Conservation (phyloP, 2,329 filamentous ascomycete genomes). For the Beauveria scarabaeidicola region DNA sequence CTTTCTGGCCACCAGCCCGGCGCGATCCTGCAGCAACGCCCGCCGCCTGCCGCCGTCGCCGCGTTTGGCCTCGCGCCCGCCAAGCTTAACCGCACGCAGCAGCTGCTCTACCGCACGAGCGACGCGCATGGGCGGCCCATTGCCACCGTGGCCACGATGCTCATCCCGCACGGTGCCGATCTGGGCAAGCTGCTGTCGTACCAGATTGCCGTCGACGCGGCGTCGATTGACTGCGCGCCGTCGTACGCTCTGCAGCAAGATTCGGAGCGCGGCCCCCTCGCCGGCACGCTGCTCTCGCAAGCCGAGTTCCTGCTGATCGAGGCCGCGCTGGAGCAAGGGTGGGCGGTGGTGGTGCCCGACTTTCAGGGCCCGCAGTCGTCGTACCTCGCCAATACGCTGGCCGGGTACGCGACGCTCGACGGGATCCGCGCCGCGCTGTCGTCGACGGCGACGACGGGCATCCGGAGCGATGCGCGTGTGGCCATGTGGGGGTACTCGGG, state of each 20-base stretch:
- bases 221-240: slow-evolving; percentile 26
- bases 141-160: slow-evolving; percentile 29
- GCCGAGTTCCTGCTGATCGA: slow-evolving; percentile 2
- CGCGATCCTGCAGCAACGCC: slow-evolving; percentile 12
- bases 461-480: slow-evolving; percentile 22
- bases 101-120: slow-evolving; percentile 33
- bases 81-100: slow-evolving; percentile 16
- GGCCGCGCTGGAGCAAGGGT: slow-evolving; percentile 4
- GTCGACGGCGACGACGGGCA: slow-evolving; percentile 12
- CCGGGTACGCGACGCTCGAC: slow-evolving; percentile 1
- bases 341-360: slow-evolving; percentile 14
- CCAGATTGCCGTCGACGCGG: slow-evolving; percentile 32
- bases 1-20: slow-evolving; percentile 4
- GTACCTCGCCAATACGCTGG: slow-evolving; percentile 7
- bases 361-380: slow-evolving; percentile 1
- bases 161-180: slow-evolving; percentile 26
- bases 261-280: slow-evolving; percentile 21
- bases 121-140: slow-evolving; percentile 26
- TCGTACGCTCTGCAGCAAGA: slow-evolving; percentile 18
- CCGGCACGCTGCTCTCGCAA: slow-evolving; percentile 22
- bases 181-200: slow-evolving; percentile 29
- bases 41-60: slow-evolving; percentile 11
- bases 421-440: slow-evolving; percentile 3
- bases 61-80: slow-evolving; percentile 14
- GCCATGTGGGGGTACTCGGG: slow-evolving; percentile 30